Evolutionary conservation across 2,329 filamentous ascomycete genomes (phyloP), one percentile per base, ranked within the genome.

Genomic region (Talaromyces pinophilus): DNA sequence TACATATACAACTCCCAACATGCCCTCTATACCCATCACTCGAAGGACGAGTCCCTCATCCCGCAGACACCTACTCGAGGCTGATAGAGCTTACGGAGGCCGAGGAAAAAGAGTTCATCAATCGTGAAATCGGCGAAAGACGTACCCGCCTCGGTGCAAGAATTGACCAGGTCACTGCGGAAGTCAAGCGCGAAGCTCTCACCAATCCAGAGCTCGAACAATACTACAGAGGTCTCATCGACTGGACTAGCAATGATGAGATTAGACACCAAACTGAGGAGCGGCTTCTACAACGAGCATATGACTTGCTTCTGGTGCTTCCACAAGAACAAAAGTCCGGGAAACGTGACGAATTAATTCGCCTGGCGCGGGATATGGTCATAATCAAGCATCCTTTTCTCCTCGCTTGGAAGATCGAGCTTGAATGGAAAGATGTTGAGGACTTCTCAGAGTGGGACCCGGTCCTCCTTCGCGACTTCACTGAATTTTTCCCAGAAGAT

Each of bases 381-480:
- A 91, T 97, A 67, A 95, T 99, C 76, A 93, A 94, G 72, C 93
- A 98, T 72, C 92, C 92, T 0, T 97, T 90, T 79, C 87, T 90
- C 69, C 84, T 96, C 17, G 95, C 95, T 0, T 99, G 96, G 96
- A 90, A 92, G 72, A 90, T 97, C 68, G 86, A 91, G 35, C 83
- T 99, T 67, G 92, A 98, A 74, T 98, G 94, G 91, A 87, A 91
- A 71, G 93, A 97, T 76, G 82, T 88, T 50, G 88, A 91, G 71
- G 86, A 87, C 57, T 85, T 95, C 59, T 82, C 85, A n/a, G 87
- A 92, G 30, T 90, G 92, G 82, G 93, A 98, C 74, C 85, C 87
- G 52, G 87, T 86, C 52, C 82, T 94, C n/a, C 81, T 99, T 28
- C 85, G 89, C 64, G 88, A 93, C 70, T 99, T 94, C 74, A 90